Evolutionary conservation across 345 rosid species (phyloP), one percentile per base, ranked within the genome.

Genomic region (Aquilaria malaccensis): DNA sequence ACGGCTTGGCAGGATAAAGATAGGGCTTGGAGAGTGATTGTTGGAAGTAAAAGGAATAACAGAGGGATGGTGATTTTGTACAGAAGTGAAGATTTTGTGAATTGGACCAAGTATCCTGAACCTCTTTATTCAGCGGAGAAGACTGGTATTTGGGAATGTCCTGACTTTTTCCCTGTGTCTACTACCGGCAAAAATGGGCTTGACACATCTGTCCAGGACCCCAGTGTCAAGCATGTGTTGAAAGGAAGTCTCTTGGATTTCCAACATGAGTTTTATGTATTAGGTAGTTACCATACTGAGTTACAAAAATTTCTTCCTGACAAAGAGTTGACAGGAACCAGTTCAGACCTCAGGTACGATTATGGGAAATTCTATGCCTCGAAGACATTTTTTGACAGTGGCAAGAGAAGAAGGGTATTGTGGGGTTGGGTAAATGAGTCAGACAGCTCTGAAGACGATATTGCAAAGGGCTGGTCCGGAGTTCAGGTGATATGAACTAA

Each of bases 101-200:
- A 54, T 6, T 83, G 89, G 87, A 68, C 67, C 2, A 70, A 62
- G 58, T 59, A 33, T 53, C 65, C 64, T 11, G 57, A 58, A 13
- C 82, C 82, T 11, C 76, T 85, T 47, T 72, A 75, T 62, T 60
- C 74, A 29, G 55, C 67, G 1, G 50, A 31, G 3, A 65, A 14
- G 52, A 77, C 82, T 2, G 83, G 77, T 51, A 85, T 88, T 86
- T 85, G 81, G 92, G 96, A 88, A 59, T 83, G 88, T 67, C 83
- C 80, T 0, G 91, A 87, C 41, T 81, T 87, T 65, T 87, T 61
- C 57, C 91, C 88, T 0, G 86, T 86, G 46, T 15, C 71, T 2
- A 7, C 67, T 14, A 65, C 57, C 5, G 65, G 80, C 48, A 61
- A 59, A 5, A 50, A 56, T 46, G 89, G 91, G 15, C 58, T 77